Base-by-base conservation (phyloP, 2,329 filamentous ascomycete species). In the Coleophoma cylindrospora region DNA sequence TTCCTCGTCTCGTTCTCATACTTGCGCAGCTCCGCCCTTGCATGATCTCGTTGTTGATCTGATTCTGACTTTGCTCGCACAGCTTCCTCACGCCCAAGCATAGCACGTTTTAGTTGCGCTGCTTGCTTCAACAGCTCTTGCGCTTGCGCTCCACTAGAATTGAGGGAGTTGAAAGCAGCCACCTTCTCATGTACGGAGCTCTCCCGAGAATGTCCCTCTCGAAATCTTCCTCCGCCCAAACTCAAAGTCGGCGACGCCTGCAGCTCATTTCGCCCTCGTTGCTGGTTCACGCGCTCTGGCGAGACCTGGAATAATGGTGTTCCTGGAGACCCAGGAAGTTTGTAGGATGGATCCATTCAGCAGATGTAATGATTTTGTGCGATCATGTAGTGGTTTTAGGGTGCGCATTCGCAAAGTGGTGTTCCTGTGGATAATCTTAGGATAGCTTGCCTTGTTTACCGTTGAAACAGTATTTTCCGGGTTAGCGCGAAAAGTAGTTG, bases 161-260 rank as follows among this genome's bases (percentile, higher is more conserved):
- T 78, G 34, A 89, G 74, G 50, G 75, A 79, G 70, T 89, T 87
- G 68, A 89, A 89, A 66, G 87, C 86, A 62, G 80, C 83, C 54
- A 88, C 85, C 62, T 83, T 81, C 53, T 85, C 80, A 58, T 83
- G 74, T 6, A 87, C 82, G 19, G 80, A 80, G 59, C 79, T 81
- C 53, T 82, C 79, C 55, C 80, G 75, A 14, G 67, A 68, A 48
- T 65, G 61, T 6, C 37, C 34, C 14, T 50, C 41, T 14, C 41
- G 44, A 34, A 47, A 47, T 38, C 51, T 52, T 19, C 50, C 47
- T 21, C 41, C 21, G 13, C 15, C 32, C 33, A 51, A 37, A 19
- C n/a, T 47, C 47, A 38, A 50, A 41, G 32, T 44, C 36, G 19
- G 53, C 52, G 15, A 47, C 46, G 1, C 56, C 38, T 14, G 57